phyloP scores from a whole-genome alignment of 805 yeast species.

The Saccharomyces jurei region DNA sequence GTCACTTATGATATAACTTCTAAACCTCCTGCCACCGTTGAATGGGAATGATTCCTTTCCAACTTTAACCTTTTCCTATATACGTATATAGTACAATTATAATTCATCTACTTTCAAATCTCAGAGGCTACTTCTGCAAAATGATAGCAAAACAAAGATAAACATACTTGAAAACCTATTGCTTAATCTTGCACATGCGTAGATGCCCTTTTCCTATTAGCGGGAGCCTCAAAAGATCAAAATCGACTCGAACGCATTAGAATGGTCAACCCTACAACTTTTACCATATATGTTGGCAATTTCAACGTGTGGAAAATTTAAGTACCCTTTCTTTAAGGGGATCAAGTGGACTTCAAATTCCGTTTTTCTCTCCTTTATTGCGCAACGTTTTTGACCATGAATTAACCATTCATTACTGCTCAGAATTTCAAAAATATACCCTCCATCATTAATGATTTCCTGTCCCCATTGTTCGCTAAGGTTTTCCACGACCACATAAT shows the following conservation, averaged over 20 bases:
- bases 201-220: slow-evolving; percentile 16
- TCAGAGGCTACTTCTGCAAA: neutral
- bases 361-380: slow-evolving; percentile 35
- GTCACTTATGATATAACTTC: slow-evolving; percentile 98
- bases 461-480: slow-evolving; percentile 16
- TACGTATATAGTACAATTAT: neutral
- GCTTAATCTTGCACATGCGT: neutral
- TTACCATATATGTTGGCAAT: slow-evolving; percentile 34
- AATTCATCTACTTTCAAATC: neutral
- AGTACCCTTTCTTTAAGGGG: slow-evolving; percentile 70
- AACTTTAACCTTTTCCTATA: neutral
- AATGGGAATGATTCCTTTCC: slow-evolving; percentile 70
- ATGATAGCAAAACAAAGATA: neutral
- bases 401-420: slow-evolving; percentile 70
- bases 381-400: slow-evolving; percentile 57
- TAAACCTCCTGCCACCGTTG: slow-evolving; percentile 99
- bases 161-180: neutral
- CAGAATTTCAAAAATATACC: slow-evolving; percentile 40
- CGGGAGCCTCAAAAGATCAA: slow-evolving; percentile 52
- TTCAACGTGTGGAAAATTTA: slow-evolving; percentile 56
- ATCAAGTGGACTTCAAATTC: slow-evolving; percentile 42
- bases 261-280: slow-evolving; percentile 52
- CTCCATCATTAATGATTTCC: neutral
- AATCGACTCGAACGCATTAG: slow-evolving; percentile 60
- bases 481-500: slow-evolving; percentile 12